Conservation (phyloP, 805 yeast species). For the Starmerella floricola region DNA sequence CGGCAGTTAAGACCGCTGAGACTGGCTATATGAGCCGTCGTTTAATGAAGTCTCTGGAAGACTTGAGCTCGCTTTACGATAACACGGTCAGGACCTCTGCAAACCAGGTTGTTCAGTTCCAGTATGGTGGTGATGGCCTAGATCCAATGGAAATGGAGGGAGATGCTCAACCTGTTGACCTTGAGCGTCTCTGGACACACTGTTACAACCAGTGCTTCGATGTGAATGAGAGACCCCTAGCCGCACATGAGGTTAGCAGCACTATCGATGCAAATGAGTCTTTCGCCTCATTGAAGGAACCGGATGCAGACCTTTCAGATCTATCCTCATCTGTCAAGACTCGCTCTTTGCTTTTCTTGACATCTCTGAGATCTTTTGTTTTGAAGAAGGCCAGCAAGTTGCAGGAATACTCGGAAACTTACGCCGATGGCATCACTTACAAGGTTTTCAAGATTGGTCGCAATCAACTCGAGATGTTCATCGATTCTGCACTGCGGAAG, state of each 20-base stretch:
- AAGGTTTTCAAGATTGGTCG: constrained; percentile 46
- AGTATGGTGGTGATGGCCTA: constrained; percentile 96
- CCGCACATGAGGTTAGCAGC: constrained; percentile 57
- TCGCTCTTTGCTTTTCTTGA: constrained; percentile 50
- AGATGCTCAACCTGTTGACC: constrained; percentile 91
- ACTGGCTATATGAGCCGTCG: constrained; percentile 98
- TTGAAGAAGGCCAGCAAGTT: constrained; percentile 43
- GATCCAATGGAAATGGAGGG: constrained; percentile 99
- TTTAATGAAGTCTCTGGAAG: constrained; percentile 94
- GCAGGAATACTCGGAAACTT: constrained; percentile 42
- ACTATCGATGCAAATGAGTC: constrained; percentile 42
- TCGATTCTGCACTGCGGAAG: constrained; percentile 65
- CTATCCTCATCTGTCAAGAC: constrained; percentile 50
- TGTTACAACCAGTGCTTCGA: constrained; percentile 61
- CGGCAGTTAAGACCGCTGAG: constrained; percentile 98
- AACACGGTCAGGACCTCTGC: constrained; percentile 89
- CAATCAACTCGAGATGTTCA: constrained; percentile 47
- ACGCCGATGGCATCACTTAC: constrained; percentile 27
- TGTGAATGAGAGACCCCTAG: constrained; percentile 41
- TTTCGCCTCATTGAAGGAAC: constrained; percentile 3
- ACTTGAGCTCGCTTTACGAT: constrained; percentile 85
- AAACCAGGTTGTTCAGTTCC: constrained; percentile 93
- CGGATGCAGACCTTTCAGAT: constrained; percentile 14
- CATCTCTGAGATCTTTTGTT: constrained; percentile 58
- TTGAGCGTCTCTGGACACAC: constrained; percentile 89